A percentile compares a stretch with the other conserved stretches of the same genome.
Evolutionary conservation across 2,329 filamentous ascomycete species (phyloP).

Genomic region (Cytospora piceae): DNA sequence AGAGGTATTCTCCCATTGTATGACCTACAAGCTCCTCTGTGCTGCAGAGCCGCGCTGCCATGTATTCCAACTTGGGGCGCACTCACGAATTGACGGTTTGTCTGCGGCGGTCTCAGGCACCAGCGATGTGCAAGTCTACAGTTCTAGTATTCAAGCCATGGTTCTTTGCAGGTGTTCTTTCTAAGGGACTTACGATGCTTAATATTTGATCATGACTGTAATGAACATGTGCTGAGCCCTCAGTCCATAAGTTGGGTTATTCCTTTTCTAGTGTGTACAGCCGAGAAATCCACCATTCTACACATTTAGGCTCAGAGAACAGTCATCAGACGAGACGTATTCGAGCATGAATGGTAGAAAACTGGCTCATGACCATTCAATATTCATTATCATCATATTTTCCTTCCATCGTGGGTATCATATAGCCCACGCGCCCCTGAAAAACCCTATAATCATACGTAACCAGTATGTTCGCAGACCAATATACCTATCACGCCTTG

Average conservation of each 20-base stretch:
- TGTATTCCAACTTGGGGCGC: background rate
- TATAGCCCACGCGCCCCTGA: background rate
- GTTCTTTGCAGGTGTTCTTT: background rate
- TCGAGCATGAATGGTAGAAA: background rate
- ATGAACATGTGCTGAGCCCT: background rate
- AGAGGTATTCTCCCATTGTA: background rate
- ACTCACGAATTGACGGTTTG: background rate
- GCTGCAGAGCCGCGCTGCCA: background rate
- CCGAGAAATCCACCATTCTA: background rate
- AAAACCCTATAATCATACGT: slow-evolving; percentile 9
- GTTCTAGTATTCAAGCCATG: background rate
- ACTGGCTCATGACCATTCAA: background rate
- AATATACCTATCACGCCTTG: background rate
- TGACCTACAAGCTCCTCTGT: background rate
- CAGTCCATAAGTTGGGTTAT: background rate
- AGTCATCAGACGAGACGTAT: background rate
- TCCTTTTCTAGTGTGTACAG: background rate
- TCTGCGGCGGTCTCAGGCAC: background rate
- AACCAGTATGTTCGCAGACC: slow-evolving; percentile 12
- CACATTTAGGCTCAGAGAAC: background rate
- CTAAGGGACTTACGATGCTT: background rate
- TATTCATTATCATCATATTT: slow-evolving; percentile 13
- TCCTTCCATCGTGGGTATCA: slow-evolving; percentile 9
- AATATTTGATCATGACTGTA: background rate
- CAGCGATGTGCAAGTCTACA: background rate